These are phyloP conservation scores for Clavispora vitiphila DNA, from an alignment of 805 yeast species.

Conservation along the genomic window DNA sequence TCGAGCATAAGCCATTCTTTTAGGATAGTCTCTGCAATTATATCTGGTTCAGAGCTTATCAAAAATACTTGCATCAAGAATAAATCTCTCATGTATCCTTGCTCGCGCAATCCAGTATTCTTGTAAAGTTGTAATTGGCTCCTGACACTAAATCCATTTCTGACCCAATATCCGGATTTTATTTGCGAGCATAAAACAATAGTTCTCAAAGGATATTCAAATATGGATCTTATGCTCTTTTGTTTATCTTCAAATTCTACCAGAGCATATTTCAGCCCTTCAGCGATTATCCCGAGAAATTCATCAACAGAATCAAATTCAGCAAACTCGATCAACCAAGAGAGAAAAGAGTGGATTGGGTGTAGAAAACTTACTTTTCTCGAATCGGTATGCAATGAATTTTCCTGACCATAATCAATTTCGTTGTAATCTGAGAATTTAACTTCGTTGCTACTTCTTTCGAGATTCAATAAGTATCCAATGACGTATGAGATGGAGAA, in stretches of 20 bases:
- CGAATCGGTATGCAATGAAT: conserved; percentile 10
- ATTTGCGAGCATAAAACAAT: conserved; percentile 78
- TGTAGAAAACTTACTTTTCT: conserved; percentile 67
- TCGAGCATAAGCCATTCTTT: conserved; percentile 63
- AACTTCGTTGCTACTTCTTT: conserved; percentile 6
- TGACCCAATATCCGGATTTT: conserved; percentile 87
- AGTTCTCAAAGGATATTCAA: conserved; percentile 75
- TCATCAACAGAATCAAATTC: conserved; percentile 20
- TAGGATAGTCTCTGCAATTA: conserved; percentile 52
- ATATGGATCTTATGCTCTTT: conserved; percentile 25
- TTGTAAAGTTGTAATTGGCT: conserved; percentile 78
- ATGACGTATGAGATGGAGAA: conserved; percentile 29
- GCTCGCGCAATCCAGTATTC: conserved; percentile 73
- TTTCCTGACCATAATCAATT: conserved; percentile 8
- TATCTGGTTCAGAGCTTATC: conserved; percentile 46
- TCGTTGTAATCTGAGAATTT: conserved; percentile 6
- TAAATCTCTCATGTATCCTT: conserved; percentile 76
- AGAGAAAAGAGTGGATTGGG: conserved; percentile 69
- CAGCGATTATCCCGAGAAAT: conserved; percentile 16
- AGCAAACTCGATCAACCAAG: conserved; percentile 64
- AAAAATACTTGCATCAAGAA: conserved; percentile 65
- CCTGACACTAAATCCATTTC: conserved; percentile 81
- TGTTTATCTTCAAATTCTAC: conserved; percentile 2
- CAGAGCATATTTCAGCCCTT: background rate
- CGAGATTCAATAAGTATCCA: conserved; percentile 25